Percentiles rank a stretch among this genome's conserved stretches.
Conservation (phyloP, 192 early-diverging fungal species). For the Backusella australiensis region DNA sequence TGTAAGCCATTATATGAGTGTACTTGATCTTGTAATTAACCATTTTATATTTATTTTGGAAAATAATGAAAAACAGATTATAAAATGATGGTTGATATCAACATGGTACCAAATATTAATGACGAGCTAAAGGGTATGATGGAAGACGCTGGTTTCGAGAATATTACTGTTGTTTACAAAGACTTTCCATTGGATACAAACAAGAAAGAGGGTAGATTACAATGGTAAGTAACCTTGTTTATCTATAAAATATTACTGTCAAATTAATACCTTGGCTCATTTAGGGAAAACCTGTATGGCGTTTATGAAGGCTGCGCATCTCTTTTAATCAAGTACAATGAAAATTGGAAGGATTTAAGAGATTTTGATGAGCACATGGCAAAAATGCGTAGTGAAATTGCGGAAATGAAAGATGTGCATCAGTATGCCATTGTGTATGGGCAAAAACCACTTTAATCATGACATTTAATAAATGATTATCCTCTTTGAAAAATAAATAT, state of each 20-base stretch:
- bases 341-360: neutral
- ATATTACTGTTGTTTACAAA: neutral
- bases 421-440: neutral
- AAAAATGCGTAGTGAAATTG: neutral
- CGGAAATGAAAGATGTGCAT: neutral
- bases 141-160: neutral
- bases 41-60: no score
- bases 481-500: neutral
- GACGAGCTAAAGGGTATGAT: neutral
- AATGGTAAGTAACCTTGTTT: conserved; percentile 1
- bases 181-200: neutral
- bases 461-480: no score
- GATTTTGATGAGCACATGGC: neutral
- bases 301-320: neutral
- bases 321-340: neutral
- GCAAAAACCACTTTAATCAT: neutral
- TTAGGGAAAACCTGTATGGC: neutral
- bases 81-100: neutral
- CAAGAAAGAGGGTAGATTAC: neutral
- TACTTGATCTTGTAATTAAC: neutral
- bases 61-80: neutral
- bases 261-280: no score
- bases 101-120: neutral
- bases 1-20: neutral
- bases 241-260: neutral